Percentiles rank a stretch among this genome's conserved stretches.
Conservation (phyloP, 164 flowering plant species). For the Cinnamomum micranthum region DNA sequence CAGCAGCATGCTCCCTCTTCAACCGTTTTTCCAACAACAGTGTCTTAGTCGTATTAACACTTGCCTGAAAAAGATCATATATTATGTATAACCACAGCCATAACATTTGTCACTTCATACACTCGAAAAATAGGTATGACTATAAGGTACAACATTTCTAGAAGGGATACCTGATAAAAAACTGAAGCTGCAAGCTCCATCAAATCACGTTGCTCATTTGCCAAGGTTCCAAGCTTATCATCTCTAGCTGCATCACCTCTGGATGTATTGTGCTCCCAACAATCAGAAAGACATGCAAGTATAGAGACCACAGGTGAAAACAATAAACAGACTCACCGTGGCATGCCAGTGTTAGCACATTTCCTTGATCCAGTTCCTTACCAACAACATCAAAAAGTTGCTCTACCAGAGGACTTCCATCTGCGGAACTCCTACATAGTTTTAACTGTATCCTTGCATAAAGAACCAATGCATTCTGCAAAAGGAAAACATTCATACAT, state of each 20-base stretch:
- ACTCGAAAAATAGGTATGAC: neutral
- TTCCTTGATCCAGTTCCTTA: slow-evolving; percentile 79
- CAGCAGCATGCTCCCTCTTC: slow-evolving; percentile 55
- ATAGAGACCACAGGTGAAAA: neutral
- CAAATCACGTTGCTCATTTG: slow-evolving; percentile 42
- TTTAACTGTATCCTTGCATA: slow-evolving; percentile 81
- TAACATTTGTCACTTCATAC: neutral
- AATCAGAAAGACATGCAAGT: slow-evolving; percentile 6
- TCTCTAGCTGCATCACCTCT: slow-evolving; percentile 68
- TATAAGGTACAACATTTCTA: neutral
- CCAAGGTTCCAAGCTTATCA: slow-evolving; percentile 56
- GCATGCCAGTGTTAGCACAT: slow-evolving; percentile 20
- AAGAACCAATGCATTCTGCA: slow-evolving; percentile 61
- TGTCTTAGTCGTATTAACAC: slow-evolving; percentile 35
- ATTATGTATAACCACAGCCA: neutral
- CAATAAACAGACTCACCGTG: slow-evolving; percentile 39
- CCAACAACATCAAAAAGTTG: slow-evolving; percentile 67
- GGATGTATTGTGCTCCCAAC: slow-evolving; percentile 12
- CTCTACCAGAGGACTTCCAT: slow-evolving; percentile 50
- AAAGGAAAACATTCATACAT: slow-evolving; percentile 8
- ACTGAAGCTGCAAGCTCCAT: slow-evolving; percentile 90
- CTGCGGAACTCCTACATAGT: slow-evolving; percentile 48
- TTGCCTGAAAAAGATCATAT: slow-evolving; percentile 43
- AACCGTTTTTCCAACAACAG: slow-evolving; percentile 51
- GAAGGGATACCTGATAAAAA: slow-evolving; percentile 51